Base-by-base conservation (phyloP, 768 basidiomycete genomes). In the Lactarius sp. region DNA sequence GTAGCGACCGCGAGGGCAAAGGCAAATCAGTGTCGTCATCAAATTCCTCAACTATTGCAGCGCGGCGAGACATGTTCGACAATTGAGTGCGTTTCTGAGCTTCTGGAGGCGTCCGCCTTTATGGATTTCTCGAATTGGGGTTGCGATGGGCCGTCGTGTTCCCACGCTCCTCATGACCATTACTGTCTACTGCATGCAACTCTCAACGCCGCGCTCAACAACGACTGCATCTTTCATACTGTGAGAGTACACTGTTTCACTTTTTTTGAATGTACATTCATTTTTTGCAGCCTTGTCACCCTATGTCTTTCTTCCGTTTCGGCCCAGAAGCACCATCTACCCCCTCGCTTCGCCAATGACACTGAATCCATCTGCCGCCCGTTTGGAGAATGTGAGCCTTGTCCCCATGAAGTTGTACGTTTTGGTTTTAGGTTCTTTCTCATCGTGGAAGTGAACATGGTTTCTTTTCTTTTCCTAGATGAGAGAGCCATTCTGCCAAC, bases 11-110 rank as follows among this genome's bases (percentile, higher is more conserved):
- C 37, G 78, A 77, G 3, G 93, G 93, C 22, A 95, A 79, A 0
- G 92, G 90, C 16, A 95, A 83, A 72, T 96, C 94, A 13, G 91
- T 92, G 71, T 96, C 94, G 77, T 97, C 94, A 83, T 96, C 92
- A 71, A 95, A 96, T 71, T 92, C 92, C 64, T 83, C 85, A 71
- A 86, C 80, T 66, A 85, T 79, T 66, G 84, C 85, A 71, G 84
- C 77, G 73, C 85, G 80, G 69, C 87, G 87, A 66, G 87, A 84
- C 89, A 91, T 91, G 62, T 63, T 69, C 20, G 37, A 31, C n/a
- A n/a, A 42, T 56, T 10, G 34, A 27, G 56, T 22, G 52, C 20
- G 55, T 20, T 44, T 22, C 20, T 34, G 47, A 16, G 39, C 33
- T 20, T 44, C 47, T 5, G 44, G 39, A 18, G 13, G 59, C n/a